phyloP scores from a whole-genome alignment of 495 filamentous ascomycete genomes.

The Pseudomonodictys pantanalensis region DNA sequence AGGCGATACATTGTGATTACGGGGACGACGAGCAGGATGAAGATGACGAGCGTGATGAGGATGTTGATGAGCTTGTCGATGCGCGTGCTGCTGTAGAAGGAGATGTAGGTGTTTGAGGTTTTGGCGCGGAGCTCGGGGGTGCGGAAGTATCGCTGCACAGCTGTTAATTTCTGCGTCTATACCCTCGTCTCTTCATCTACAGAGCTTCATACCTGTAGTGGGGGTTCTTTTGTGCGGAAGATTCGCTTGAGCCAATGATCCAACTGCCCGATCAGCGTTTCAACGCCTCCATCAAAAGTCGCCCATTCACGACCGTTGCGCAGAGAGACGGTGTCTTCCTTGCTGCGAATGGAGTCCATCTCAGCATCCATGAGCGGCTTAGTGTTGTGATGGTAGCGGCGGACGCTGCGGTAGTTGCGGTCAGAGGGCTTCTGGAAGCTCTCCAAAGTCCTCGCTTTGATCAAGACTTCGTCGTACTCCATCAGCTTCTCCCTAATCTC shows the following conservation, averaged over 20 bases:
- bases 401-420: slow-evolving; percentile 42
- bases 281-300: slow-evolving; percentile 43
- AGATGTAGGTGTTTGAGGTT: slow-evolving; percentile 37
- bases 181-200: neutral
- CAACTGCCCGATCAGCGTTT: slow-evolving; percentile 32
- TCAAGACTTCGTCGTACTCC: slow-evolving; percentile 43
- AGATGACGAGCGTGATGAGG: slow-evolving; percentile 35
- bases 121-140: slow-evolving; percentile 40
- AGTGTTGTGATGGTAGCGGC: slow-evolving; percentile 39
- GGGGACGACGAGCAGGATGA: slow-evolving; percentile 44
- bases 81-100: slow-evolving; percentile 41
- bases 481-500: slow-evolving; percentile 36
- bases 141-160: slow-evolving; percentile 15
- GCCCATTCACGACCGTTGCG: slow-evolving; percentile 42
- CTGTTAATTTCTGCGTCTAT: neutral
- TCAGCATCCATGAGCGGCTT: slow-evolving; percentile 37
- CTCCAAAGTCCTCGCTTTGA: slow-evolving; percentile 40
- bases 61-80: slow-evolving; percentile 41
- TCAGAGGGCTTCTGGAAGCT: slow-evolving; percentile 39
- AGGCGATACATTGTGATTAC: slow-evolving; percentile 44
- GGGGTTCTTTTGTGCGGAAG: slow-evolving; percentile 7
- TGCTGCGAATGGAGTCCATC: slow-evolving; percentile 38
- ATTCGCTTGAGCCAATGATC: slow-evolving; percentile 32
- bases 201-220: neutral
- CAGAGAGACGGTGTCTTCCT: slow-evolving; percentile 46